Evolutionary conservation across 345 rosid species (phyloP), one percentile per base, ranked within the genome.

Genomic region (Firmiana major): DNA sequence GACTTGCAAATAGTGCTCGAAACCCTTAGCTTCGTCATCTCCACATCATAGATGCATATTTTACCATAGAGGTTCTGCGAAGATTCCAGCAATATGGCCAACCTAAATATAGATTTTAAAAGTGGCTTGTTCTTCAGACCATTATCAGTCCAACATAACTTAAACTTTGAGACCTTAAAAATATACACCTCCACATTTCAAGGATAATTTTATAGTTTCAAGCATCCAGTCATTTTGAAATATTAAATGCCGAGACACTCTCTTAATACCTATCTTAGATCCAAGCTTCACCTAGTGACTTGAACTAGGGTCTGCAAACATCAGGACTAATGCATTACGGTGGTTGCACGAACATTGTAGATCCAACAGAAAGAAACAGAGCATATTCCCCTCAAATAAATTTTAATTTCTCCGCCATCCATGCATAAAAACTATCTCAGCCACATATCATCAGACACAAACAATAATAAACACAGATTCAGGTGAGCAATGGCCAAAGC

Each of bases 281-380:
- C 34, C 55, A 68, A 68, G 55, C 38, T 48, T 69, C 73, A 69
- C 40, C 73, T 13, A 68, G 49, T n/a, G 49, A 65, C 71, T 40
- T 40, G 17, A 66, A 51, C 51, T 11, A n/a, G 49, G 71, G 31
- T 40, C 51, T 0, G 7, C 16, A 43, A 45, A 55, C 38, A 46
- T 45, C 55, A 7, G 54, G 49, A n/a, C 28, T 40, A 38, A 40
- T 40, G 17, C 71, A n/a, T 42, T 66, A 10, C 5, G 4, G 40
- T 10, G n/a, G 28, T n/a, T n/a, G 51, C 28, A 40, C 0, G 17
- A 65, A 40, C 38, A 21, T 36, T 9, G 19, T 21, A n/a, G 31
- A 66, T 43, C 53, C 53, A 66, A 21, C 71, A 21, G 71, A 66
- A 21, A 42, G 26, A 67, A 43, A 45, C 15, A 68, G 3, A 7